Evolutionary conservation across 2,329 filamentous ascomycete genomes (phyloP), one percentile per base, ranked within the genome.

Genomic region (Cadophora malorum): DNA sequence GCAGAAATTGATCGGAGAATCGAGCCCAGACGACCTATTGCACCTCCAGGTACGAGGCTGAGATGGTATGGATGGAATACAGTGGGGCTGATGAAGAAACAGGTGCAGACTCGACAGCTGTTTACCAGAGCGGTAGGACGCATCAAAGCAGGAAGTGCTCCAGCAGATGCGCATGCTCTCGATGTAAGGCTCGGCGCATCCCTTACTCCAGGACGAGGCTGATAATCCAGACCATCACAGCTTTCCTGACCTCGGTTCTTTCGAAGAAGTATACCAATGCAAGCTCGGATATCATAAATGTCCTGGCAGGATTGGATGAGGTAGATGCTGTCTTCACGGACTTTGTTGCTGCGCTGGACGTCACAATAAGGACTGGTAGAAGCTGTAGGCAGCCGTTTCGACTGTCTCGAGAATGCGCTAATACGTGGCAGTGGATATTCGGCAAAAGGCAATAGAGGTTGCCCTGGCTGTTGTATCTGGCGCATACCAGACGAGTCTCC

Each of bases 241-340:
- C 92, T 59, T 97, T 98, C 80, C 86, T 99, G 77, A 90, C 90
- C 61, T 89, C 89, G 65, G 86, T 97, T 21, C 84, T 98, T 70
- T 87, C 88, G 67, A 99, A 98, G 81, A 93, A 91, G 79, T 99
- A 97, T 79, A 94, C 92, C 28, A 97, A 97, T 76, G 92, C 94
- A 6, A 97, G 94, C 79, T 96, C 96, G 61, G 96, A 98, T 80
- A 91, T 97, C 74, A 97, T 99, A 76, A 89, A 90, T 67, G 86
- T 98, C 41, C 85, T 99, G 60, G 93, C 94, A 4, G 96, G 96
- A 6, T 86, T 99, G 63, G 91, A 97, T 81, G 86, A 93, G 74
- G 91, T 97, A 60, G 96, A 99, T 78, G 84, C 86, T 8, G 86
- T 96, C 56, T 95, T 98, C 78, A 91, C 92, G 53, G 93, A 97